Evolutionary conservation across 192 early-diverging fungal species (phyloP).

Genomic region (Mortierella antarctica): DNA sequence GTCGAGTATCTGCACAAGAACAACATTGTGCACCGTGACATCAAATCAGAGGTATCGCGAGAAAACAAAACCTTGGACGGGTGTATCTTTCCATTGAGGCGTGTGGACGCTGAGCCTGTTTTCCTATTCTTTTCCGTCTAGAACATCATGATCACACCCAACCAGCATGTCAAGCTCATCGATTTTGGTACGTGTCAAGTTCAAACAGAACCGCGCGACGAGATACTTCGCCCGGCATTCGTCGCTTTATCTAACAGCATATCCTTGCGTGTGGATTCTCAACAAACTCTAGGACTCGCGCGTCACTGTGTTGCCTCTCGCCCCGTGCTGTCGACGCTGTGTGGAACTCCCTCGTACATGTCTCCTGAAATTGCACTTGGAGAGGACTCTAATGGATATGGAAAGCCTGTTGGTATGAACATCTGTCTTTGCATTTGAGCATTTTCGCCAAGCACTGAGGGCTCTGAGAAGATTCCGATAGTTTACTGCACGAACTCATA

Average conservation of each 20-base stretch:
- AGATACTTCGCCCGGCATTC: neutral
- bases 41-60: constrained; percentile 42
- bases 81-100: neutral
- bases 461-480: neutral
- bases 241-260: neutral
- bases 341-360: constrained; percentile 37
- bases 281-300: constrained; percentile 18
- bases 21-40: constrained; percentile 35
- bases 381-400: constrained; percentile 25
- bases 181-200: constrained; percentile 33
- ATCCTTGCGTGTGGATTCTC: neutral
- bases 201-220: too few species aligned
- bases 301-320: neutral
- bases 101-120: neutral
- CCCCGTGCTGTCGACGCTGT: neutral
- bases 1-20: constrained; percentile 24
- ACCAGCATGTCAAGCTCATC: constrained; percentile 13
- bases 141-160: constrained; percentile 37
- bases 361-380: constrained; percentile 22
- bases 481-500: neutral
- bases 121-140: neutral
- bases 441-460: neutral
- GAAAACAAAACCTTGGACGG: too few species aligned
- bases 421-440: too few species aligned
- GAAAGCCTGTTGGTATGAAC: constrained; percentile 16